Evolutionary conservation across 345 rosid genomes (phyloP), one percentile per base, ranked within the genome.

Genomic region (Eucalyptus urophylla): DNA sequence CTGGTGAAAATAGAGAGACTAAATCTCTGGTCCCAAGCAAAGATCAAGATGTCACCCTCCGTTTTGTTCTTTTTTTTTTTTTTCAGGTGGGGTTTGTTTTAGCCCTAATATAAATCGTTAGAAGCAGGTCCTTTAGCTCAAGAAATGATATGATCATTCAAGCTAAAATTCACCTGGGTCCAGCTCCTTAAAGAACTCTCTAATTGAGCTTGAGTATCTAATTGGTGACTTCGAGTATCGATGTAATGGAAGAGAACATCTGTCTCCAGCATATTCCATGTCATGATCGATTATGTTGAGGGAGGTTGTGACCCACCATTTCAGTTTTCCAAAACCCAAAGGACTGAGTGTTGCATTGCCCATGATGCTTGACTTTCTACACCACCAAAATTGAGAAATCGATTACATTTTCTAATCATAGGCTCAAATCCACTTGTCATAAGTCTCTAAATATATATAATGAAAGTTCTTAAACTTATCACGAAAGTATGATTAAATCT

Each of bases 401-500:
- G 8, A 31, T 69, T 31, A 31, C 76, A n/a, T 15, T 65, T 65
- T 65, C 37, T n/a, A 65, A 65, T 65, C 37, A 65, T 65, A n/a
- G 1, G 76, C 76, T 65, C 37, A 65, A 65, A 29, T 65, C 76
- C 37, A 65, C 5, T 0, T n/a, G 21, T 22, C 62, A 2, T 56
- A 56, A 56, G 13, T 17, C 22, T 17, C 50, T 44, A 44, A 37
- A 37, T 4, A 37, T 3, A 37, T 37, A 37, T 37, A 37, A 37
- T 43, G 8, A 51, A 17, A 51, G 3, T 17, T 0, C 4, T 51
- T 6, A 51, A 51, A 51, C 4, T 51, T 17, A 3, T 51, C 22
- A 17, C 9, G 1, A 17, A 51, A 51, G 22, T 51, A 2, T 0
- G 17, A 51, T 51, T 51, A 1, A 51, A 17, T 51, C 0, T 3